A percentile compares a stretch with the other conserved stretches of the same genome.
These are phyloP conservation scores for Boletus smithii DNA, from an alignment of 1,284 basidiomycete genomes.

Conservation along the genomic window DNA sequence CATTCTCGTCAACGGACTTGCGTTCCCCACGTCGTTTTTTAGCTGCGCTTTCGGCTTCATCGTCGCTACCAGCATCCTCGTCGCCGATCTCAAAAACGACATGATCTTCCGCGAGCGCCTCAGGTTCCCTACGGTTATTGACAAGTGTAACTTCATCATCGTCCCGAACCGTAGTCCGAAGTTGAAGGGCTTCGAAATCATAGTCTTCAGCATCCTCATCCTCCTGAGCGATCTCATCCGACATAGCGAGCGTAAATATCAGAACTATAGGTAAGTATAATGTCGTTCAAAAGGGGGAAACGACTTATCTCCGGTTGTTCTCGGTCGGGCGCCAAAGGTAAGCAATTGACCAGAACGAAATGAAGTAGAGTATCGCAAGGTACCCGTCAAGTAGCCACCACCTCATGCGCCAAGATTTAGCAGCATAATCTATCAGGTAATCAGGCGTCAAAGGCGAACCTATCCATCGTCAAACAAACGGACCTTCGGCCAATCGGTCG, in stretches of 20 bases:
- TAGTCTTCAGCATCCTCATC: conserved; percentile 93
- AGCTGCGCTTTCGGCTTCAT: conserved; percentile 50
- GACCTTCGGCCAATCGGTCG: conserved; percentile 84
- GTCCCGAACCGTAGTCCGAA: conserved; percentile 48
- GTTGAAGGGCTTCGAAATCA: conserved; percentile 74
- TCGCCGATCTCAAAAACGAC: conserved; percentile 94
- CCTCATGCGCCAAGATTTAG: conserved; percentile 88
- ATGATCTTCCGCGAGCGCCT: conserved; percentile 57
- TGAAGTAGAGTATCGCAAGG: conserved; percentile 81
- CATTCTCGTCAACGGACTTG: conserved; percentile 47
- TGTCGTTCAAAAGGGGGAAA: conserved; percentile 1
- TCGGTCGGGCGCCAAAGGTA: conserved; percentile 93
- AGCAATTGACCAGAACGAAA: conserved; percentile 78
- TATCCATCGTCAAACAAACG: conserved; percentile 10
- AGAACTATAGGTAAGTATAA: conserved; percentile 26
- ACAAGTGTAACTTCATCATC: conserved; percentile 68
- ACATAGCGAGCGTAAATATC: conserved; percentile 72
- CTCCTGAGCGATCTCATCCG: conserved; percentile 82
- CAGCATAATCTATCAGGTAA: conserved; percentile 71
- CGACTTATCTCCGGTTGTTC: conserved; percentile 84
- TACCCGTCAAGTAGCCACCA: conserved; percentile 99
- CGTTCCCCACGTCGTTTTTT: conserved; percentile 49
- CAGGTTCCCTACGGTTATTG: conserved; percentile 47
- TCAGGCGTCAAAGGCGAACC: not conserved
- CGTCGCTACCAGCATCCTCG: conserved; percentile 68